Conservation (phyloP, 164 flowering plant genomes). For the Macadamia tetraphylla region DNA sequence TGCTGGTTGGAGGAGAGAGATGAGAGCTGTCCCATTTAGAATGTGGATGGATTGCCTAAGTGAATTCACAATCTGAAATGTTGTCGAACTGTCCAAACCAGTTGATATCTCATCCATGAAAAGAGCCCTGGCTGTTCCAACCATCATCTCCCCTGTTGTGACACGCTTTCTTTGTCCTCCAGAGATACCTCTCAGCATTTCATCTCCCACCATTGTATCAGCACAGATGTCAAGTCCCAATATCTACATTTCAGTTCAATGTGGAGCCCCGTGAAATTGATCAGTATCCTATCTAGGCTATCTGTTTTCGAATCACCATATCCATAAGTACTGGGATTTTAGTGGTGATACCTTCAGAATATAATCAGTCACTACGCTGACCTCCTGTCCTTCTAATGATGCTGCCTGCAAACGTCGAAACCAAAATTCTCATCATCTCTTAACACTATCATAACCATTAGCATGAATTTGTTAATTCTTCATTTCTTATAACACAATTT, state of each 20-base stretch:
- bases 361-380: conserved; percentile 19
- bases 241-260: conserved; percentile 3
- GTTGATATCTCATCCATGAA: conserved; percentile 8
- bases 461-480: too few species aligned
- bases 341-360: conserved; percentile 4
- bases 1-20: conserved; percentile 38
- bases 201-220: too few species aligned
- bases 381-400: conserved; percentile 38
- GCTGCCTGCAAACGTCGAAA: conserved; percentile 22
- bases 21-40: conserved; percentile 15
- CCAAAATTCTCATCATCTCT: background rate
- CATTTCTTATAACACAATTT: too few species aligned
- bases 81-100: conserved; percentile 15
- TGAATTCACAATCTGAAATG: conserved; percentile 16
- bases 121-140: background rate
- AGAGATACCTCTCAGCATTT: too few species aligned
- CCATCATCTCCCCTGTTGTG: background rate
- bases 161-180: too few species aligned
- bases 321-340: background rate
- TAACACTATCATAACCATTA: too few species aligned
- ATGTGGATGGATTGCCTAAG: conserved; percentile 14
- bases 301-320: background rate
- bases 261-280: background rate
- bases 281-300: background rate
- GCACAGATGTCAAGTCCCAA: conserved; percentile 1